phyloP scores from a whole-genome alignment of 2,329 filamentous ascomycete species.

The Didymella sp. region DNA sequence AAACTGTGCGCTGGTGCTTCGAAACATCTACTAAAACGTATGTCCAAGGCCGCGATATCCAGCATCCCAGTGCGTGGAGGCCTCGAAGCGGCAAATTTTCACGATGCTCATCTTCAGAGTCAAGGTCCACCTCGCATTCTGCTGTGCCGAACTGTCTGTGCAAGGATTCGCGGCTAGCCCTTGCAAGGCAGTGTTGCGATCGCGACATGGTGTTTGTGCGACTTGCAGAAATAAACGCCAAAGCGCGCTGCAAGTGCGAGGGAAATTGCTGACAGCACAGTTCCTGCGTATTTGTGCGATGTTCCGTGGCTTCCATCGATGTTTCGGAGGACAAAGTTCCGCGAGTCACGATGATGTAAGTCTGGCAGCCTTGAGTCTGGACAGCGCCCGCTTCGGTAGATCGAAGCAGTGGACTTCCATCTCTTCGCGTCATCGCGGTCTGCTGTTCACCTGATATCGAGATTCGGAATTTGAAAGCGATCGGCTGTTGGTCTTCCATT shows the following conservation, averaged over 20 bases:
- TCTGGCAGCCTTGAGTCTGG: conserved; percentile 20
- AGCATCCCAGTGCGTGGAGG: conserved; percentile 15
- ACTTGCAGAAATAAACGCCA: conserved; percentile 7
- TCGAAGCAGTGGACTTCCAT: conserved; percentile 16
- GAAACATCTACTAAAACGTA: conserved; percentile 4
- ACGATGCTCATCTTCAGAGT: conserved; percentile 14
- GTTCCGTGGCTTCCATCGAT: conserved; percentile 3
- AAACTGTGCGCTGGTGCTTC: conserved; percentile 1
- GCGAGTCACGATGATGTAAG: conserved; percentile 32
- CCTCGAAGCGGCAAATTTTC: conserved; percentile 14
- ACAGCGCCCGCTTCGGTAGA: conserved; percentile 18
- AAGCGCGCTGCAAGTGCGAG: conserved; percentile 7
- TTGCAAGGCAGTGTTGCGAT: conserved; percentile 16
- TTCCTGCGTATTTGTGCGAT: background rate
- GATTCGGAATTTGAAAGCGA: conserved; percentile 13
- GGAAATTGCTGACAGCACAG: conserved; percentile 15
- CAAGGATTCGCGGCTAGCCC: conserved; percentile 13
- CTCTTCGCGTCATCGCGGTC: conserved; percentile 29
- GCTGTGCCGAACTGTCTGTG: conserved; percentile 8
- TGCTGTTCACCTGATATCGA: conserved; percentile 26
- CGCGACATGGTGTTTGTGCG: conserved; percentile 7
- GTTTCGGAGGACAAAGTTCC: conserved; percentile 15
- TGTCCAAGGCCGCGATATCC: conserved; percentile 19
- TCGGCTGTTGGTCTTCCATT: conserved; percentile 31
- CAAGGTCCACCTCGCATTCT: conserved; percentile 20